These are phyloP conservation scores for Adenanthera pavonina DNA, from an alignment of 306 rosid genomes.

Conservation along the genomic window DNA sequence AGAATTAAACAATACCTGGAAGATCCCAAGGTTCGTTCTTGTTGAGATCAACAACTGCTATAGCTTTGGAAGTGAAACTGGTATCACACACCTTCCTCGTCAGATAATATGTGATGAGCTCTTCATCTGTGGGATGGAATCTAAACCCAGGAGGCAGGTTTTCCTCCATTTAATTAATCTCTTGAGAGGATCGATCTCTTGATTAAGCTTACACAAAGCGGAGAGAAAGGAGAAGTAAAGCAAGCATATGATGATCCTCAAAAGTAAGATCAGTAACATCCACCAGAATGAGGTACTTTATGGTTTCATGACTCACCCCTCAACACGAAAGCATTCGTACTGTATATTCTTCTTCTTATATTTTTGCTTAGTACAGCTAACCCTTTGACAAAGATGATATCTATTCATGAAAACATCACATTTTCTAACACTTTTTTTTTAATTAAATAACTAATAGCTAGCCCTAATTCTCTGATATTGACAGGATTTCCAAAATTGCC, in stretches of 20 bases:
- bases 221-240: not conserved
- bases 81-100: slow-evolving; percentile 64
- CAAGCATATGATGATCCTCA: no score
- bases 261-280: not conserved
- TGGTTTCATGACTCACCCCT: slow-evolving; percentile 35
- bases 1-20: slow-evolving; percentile 53
- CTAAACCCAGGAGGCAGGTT: slow-evolving; percentile 84
- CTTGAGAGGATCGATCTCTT: no score
- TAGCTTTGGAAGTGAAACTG: slow-evolving; percentile 61
- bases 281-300: slow-evolving; percentile 32
- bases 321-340: slow-evolving; percentile 45
- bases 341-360: slow-evolving; percentile 4
- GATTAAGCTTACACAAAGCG: not conserved
- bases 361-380: slow-evolving; percentile 55
- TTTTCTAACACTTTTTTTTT: not conserved
- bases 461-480: not conserved
- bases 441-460: slow-evolving; percentile 27
- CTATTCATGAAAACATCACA: slow-evolving; percentile 7
- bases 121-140: slow-evolving; percentile 90
- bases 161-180: slow-evolving; percentile 52
- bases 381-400: slow-evolving; percentile 68
- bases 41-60: slow-evolving; percentile 80
- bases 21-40: slow-evolving; percentile 94
- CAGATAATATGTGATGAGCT: slow-evolving; percentile 68
- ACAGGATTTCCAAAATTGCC: slow-evolving; percentile 25